A percentile compares a stretch with the other conserved stretches of the same genome.
phyloP scores from a whole-genome alignment of 169 alveolate genomes.

The Cryptosporidium meleagridis region DNA sequence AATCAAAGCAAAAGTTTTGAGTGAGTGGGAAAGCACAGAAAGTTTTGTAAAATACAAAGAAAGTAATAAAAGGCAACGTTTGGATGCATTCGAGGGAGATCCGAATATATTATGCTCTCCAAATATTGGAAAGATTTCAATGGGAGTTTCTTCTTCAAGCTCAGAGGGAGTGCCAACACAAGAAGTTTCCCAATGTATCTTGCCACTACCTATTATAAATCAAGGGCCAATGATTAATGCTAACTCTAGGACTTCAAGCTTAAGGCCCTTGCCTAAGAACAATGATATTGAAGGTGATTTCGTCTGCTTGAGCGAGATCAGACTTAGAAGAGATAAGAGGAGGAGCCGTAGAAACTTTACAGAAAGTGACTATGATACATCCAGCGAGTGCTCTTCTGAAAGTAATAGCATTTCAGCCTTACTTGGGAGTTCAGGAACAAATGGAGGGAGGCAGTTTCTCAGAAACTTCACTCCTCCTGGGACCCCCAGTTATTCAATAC shows the following conservation, averaged over 20 bases:
- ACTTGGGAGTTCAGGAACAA: constrained; percentile 13
- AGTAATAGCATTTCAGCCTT: constrained; percentile 47
- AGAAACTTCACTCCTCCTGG: constrained; percentile 66
- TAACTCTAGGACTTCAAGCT: neutral
- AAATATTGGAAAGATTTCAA: neutral
- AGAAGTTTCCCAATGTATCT: neutral
- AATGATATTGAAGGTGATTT: constrained; percentile 59
- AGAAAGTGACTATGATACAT: constrained; percentile 60
- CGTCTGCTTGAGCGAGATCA: constrained; percentile 66
- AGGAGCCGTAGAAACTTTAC: constrained; percentile 36
- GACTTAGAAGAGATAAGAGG: constrained; percentile 67
- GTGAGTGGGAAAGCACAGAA: constrained; percentile 45
- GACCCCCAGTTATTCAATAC: constrained; percentile 24
- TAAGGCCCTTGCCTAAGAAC: neutral
- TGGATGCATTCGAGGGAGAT: neutral
- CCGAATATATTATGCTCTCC: constrained; percentile 10
- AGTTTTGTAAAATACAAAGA: neutral
- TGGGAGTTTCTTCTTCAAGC: neutral
- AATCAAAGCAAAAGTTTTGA: neutral
- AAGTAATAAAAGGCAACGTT: neutral
- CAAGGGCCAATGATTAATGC: neutral
- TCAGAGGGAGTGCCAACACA: neutral
- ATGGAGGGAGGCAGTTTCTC: constrained; percentile 15
- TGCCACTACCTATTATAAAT: neutral
- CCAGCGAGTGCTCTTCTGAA: constrained; percentile 74